These are phyloP conservation scores for Beauveria brongniartii DNA, from an alignment of 2,329 filamentous ascomycete genomes.

Conservation along the genomic window DNA sequence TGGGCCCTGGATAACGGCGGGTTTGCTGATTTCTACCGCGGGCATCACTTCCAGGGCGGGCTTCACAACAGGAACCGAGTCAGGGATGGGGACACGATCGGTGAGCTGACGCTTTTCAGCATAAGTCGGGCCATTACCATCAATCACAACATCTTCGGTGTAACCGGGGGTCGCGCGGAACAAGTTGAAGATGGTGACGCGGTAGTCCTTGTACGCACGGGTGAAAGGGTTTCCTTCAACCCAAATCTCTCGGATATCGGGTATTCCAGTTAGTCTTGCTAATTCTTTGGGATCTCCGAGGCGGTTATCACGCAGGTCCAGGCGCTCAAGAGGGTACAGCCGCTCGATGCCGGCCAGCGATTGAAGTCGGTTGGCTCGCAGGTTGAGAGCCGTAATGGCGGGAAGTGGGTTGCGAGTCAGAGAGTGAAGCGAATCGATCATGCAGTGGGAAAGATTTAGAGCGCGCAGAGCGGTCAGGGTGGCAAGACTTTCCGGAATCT, in stretches of 20 bases:
- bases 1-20: slow-evolving; percentile 46
- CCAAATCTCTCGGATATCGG: slow-evolving; percentile 87
- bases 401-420: slow-evolving; percentile 78
- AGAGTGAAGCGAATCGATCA: slow-evolving; percentile 92
- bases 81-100: slow-evolving; percentile 69
- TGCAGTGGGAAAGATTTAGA: slow-evolving; percentile 90
- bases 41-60: slow-evolving; percentile 54
- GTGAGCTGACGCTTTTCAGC: slow-evolving; percentile 77
- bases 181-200: slow-evolving; percentile 89
- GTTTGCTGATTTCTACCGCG: slow-evolving; percentile 60
- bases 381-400: slow-evolving; percentile 86
- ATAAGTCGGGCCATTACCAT: slow-evolving; percentile 75
- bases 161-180: slow-evolving; percentile 88
- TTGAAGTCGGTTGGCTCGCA: slow-evolving; percentile 78
- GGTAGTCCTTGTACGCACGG: slow-evolving; percentile 76
- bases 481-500: slow-evolving; percentile 85
- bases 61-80: slow-evolving; percentile 71
- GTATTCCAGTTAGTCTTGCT: slow-evolving; percentile 80
- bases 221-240: slow-evolving; percentile 88
- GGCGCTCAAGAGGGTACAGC: slow-evolving; percentile 75
- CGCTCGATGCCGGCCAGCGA: slow-evolving; percentile 88
- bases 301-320: slow-evolving; percentile 86
- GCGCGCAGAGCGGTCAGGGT: slow-evolving; percentile 81
- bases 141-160: slow-evolving; percentile 82
- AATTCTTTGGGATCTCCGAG: slow-evolving; percentile 87